A percentile compares a stretch with the other conserved stretches of the same genome.
These are phyloP conservation scores for Verticillium nonalfalfae DNA, from an alignment of 2,329 filamentous ascomycete genomes.

Conservation along the genomic window DNA sequence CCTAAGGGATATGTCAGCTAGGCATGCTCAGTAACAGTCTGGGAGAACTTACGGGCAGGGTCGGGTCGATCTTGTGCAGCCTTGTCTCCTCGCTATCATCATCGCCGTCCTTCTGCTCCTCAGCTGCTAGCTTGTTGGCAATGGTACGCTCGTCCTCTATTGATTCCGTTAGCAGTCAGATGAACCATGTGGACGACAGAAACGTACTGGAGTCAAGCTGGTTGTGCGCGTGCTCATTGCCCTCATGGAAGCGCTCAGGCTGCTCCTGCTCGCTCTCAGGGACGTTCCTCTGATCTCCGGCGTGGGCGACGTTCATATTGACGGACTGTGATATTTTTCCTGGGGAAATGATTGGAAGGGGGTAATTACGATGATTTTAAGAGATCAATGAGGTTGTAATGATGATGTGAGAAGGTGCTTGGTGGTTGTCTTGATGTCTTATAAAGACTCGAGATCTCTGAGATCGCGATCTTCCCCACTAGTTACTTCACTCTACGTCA, in stretches of 20 bases:
- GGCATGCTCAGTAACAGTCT: too few relatives aligned
- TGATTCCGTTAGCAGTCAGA: constrained; percentile 11
- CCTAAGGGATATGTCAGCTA: constrained; percentile 19
- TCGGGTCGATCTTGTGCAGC: constrained; percentile 53
- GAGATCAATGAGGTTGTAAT: neutral
- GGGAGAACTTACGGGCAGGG: constrained; percentile 40
- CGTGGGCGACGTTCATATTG: constrained; percentile 40
- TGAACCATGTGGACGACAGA: neutral
- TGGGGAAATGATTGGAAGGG: neutral
- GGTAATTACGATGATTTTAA: neutral
- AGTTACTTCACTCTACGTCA: neutral
- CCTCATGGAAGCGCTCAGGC: constrained; percentile 63
- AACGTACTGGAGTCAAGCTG: constrained; percentile 64
- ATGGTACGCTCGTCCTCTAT: constrained; percentile 66
- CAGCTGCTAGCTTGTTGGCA: constrained; percentile 62
- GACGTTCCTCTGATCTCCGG: constrained; percentile 66
- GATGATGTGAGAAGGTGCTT: neutral
- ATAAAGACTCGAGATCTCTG: neutral
- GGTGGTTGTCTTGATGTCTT: neutral
- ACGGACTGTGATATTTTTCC: neutral
- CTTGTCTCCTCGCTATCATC: constrained; percentile 33
- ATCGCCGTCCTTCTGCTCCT: constrained; percentile 27
- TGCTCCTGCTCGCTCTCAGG: constrained; percentile 44
- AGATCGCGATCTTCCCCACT: neutral
- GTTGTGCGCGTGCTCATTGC: constrained; percentile 61